Base-by-base conservation (phyloP, 2,329 filamentous ascomycete genomes). In the Sclerotinia borealis region DNA sequence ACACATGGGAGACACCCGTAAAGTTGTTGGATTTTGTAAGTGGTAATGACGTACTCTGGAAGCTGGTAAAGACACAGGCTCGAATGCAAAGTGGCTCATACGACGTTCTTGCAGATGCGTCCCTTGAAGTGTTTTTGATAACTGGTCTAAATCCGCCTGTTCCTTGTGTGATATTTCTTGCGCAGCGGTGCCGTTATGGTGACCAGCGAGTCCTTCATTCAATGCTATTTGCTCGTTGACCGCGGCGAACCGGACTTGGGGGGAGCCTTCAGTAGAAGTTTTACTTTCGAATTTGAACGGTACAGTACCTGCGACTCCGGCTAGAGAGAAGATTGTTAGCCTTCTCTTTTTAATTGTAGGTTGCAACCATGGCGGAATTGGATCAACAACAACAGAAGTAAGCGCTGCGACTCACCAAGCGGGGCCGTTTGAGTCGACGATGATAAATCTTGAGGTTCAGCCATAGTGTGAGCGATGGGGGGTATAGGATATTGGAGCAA, bases 31-130 rank as follows among this genome's bases (percentile, higher is more conserved):
- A 29, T 31, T n/a, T 27, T 59, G 22, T 10, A 29, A 49, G 52
- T 29, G 64, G 47, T 63, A 77, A 19, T 76, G 69, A 83, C 89
- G 77, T 86, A 93, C 91, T 77, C 91, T 85, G 51, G 91, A 93
- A 37, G 85, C 83, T 43, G 95, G 93, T 59, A 98, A 81, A 41
- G 95, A 98, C 67, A 96, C 87, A 39, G 93, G 89, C 75, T 97
- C 93, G 73, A 93, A 98, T 49, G 89, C 87, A 77, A 92, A 96
- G 74, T 92, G 91, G 74, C 89, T 90, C 80, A 96, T 85, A 67
- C 93, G 86, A 63, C 86, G 84, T 71, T 93, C 89, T 78, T 97
- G 93, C 66, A 96, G 82, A 70, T 88, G 86, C 52, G 87, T 83
- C 66, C 86, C 85, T 68, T 92, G 89, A 31, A 96, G 79, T 29